Evolutionary conservation across 352 stramenopile genomes (phyloP), one percentile per base, ranked within the genome.

Genomic region (Hyaloperonospora brassicae): DNA sequence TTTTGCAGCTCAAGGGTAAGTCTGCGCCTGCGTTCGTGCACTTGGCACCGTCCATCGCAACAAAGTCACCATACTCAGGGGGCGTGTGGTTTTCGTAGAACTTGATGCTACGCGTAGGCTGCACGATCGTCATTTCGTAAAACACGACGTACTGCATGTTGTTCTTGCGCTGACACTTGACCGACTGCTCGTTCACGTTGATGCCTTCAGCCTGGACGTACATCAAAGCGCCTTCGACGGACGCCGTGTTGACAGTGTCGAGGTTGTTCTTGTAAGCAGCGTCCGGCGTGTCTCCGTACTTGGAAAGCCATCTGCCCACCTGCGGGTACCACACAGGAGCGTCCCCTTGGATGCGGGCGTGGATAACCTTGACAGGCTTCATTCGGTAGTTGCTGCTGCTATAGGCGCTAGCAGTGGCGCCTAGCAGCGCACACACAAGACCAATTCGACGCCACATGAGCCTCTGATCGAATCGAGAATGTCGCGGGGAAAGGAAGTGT

Each of bases 131-230:
- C 43, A 85, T 73, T 57, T 86, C 65, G 62, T 87, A 86, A 48
- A 89, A 85, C n/a, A 73, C 67, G 0, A 89, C 47, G 60, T 86
- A 83, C 50, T 76, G 60, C 72, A 87, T 84, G 45, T 73, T 67
- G 66, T 86, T 86, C 64, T 86, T 89, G 54, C 73, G 76, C 36
- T 76, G 27, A 50, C 76, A 87, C 36, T 66, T 69, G 48, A 76
- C 66, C 45, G 59, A 72, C 49, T 79, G 64, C 42, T 80, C 65
- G 17, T 75, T 66, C 27, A 68, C 51, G 58, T 82, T 81, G 63
- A 87, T 85, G 13, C 74, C 68, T 52, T 87, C 73, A 21, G 73
- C 68, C 60, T 87, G 77, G 47, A 85, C 66, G 61, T 72, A 87
- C 77, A 84, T 83, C 40, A 87, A 59, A 17, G 70, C 74, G 17